These are phyloP conservation scores for Mayamaea pseudoterrestris DNA, from an alignment of 108 stramenopile species.

Conservation along the genomic window DNA sequence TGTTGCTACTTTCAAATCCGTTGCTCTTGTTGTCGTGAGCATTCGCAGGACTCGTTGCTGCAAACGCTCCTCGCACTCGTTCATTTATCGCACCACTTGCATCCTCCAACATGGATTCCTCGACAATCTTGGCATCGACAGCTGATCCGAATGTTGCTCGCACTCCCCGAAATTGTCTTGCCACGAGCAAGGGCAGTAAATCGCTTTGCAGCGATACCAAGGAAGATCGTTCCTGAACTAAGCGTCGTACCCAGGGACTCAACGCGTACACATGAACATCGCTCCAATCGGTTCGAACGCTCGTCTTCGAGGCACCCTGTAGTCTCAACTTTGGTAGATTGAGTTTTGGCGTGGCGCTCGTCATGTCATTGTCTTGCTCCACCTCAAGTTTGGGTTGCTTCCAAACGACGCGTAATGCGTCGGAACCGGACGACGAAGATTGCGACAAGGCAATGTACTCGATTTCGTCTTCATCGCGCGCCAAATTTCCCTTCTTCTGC, in stretches of 20 bases:
- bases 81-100: conserved; percentile 5
- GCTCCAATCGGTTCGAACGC: conserved; percentile 28
- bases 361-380: conserved; percentile 57
- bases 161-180: conserved; percentile 59
- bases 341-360: conserved; percentile 66
- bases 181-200: conserved; percentile 59
- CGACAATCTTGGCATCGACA: conserved; percentile 7
- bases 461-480: conserved; percentile 74
- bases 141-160: conserved; percentile 45
- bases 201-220: conserved; percentile 40
- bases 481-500: conserved; percentile 53
- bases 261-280: conserved; percentile 78
- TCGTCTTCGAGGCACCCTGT: conserved; percentile 18
- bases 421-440: not conserved
- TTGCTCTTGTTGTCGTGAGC: conserved; percentile 6
- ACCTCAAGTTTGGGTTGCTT: conserved; percentile 64
- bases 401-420: conserved; percentile 45
- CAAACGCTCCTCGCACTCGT: conserved; percentile 5
- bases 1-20: not conserved
- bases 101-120: conserved; percentile 2
- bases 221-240: conserved; percentile 30
- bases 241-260: conserved; percentile 62
- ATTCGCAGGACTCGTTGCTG: conserved; percentile 3
- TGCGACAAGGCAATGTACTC: conserved; percentile 68
- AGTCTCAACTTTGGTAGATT: conserved; percentile 41